A percentile compares a stretch with the other conserved stretches of the same genome.
Conservation (phyloP, 78 protist species). For the Isochrysis galbana region DNA sequence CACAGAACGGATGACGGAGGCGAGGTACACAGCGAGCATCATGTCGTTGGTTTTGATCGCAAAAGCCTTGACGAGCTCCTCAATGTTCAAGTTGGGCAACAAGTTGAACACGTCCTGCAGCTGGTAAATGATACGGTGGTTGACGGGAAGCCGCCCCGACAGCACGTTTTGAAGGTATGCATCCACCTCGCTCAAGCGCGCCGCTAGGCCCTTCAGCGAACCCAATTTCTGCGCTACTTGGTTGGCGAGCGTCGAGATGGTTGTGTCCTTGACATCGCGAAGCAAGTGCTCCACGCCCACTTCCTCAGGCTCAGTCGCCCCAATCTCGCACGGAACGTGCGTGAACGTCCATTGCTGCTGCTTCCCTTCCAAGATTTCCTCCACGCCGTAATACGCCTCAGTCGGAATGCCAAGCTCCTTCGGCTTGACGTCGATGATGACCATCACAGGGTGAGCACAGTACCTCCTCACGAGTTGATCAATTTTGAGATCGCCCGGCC, state of each 20-base stretch:
- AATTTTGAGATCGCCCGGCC: constrained; percentile 84
- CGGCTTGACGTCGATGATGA: constrained; percentile 84
- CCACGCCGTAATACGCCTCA: constrained; percentile 83
- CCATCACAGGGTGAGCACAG: constrained; percentile 75
- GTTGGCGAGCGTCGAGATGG: constrained; percentile 73
- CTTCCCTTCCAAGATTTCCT: constrained; percentile 42
- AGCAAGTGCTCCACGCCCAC: constrained; percentile 98
- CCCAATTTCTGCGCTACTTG: constrained; percentile 55
- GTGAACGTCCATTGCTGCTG: constrained; percentile 69
- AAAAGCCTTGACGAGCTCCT: constrained; percentile 62
- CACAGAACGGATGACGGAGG: constrained; percentile 87
- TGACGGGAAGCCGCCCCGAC: constrained; percentile 76
- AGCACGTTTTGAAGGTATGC: constrained; percentile 57
- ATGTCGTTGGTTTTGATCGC: constrained; percentile 83
- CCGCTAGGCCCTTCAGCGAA: constrained; percentile 67
- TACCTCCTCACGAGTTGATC: constrained; percentile 83
- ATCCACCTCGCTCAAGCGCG: constrained; percentile 57
- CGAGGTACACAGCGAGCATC: constrained; percentile 80
- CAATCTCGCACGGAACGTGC: constrained; percentile 88
- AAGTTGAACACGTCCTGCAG: constrained; percentile 93
- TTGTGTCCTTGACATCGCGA: constrained; percentile 83
- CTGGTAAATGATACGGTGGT: constrained; percentile 80
- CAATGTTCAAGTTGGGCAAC: constrained; percentile 81
- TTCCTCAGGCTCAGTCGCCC: constrained; percentile 93
- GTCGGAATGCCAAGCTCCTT: constrained; percentile 53